Percentiles rank a stretch among this genome's conserved stretches.
These are phyloP conservation scores for Talaromyces piceae DNA, from an alignment of 2,329 filamentous ascomycete genomes.

Conservation along the genomic window DNA sequence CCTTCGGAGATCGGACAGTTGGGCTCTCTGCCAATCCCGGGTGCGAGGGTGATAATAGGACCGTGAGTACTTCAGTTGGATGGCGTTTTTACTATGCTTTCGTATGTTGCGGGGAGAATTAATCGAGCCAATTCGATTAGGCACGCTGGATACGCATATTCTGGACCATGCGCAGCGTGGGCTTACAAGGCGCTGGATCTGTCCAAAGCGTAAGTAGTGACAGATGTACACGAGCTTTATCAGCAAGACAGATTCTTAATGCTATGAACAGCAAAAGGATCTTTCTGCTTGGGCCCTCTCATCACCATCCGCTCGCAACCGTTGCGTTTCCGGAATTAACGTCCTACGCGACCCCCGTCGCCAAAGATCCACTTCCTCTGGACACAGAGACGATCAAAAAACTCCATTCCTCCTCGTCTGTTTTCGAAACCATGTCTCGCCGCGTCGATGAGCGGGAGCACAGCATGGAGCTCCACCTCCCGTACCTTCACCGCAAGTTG, in stretches of 20 bases:
- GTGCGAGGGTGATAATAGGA: constrained; percentile 80
- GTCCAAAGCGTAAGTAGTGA: constrained; percentile 53
- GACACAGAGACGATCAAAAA: constrained; percentile 37
- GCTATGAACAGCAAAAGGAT: constrained; percentile 60
- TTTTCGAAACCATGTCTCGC: constrained; percentile 51
- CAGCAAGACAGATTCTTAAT: neutral
- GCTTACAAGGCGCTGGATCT: constrained; percentile 87
- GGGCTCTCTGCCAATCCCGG: constrained; percentile 59
- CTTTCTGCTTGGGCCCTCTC: constrained; percentile 88
- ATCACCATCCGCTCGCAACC: constrained; percentile 71
- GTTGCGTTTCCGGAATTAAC: constrained; percentile 69
- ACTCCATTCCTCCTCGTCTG: constrained; percentile 26
- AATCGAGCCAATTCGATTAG: constrained; percentile 27
- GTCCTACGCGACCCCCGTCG: constrained; percentile 39
- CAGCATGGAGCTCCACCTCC: constrained; percentile 93
- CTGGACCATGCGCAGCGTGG: constrained; percentile 85
- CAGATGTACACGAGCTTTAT: neutral
- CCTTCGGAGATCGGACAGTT: constrained; percentile 57
- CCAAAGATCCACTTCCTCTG: constrained; percentile 36
- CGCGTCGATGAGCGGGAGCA: constrained; percentile 74
- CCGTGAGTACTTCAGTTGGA: constrained; percentile 54
- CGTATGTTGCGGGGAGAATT: constrained; percentile 12
- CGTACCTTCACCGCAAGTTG: constrained; percentile 79
- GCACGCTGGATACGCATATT: constrained; percentile 90
- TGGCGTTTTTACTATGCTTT: neutral